Percentiles rank a stretch among this genome's conserved stretches.
Evolutionary conservation across 2,329 filamentous ascomycete species (phyloP).

Genomic region (Blastomyces parvus): DNA sequence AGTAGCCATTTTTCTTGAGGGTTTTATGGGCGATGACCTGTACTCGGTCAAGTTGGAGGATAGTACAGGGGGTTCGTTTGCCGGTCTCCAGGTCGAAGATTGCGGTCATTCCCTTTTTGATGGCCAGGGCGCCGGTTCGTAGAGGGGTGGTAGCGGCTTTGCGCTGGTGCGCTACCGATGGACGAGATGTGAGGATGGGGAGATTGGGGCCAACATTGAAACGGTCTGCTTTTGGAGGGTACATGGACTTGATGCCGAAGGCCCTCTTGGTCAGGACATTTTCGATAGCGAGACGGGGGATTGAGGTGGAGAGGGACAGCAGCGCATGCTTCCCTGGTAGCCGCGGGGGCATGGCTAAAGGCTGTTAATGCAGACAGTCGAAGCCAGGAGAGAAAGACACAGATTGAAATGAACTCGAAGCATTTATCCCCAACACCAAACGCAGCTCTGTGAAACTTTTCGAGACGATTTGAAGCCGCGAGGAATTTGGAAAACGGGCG

Average conservation of each 20-base stretch:
- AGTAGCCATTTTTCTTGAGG: conserved; percentile 72
- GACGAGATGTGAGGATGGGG: conserved; percentile 46
- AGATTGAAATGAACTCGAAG: neutral
- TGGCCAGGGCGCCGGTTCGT: conserved; percentile 71
- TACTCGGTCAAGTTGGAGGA: conserved; percentile 85
- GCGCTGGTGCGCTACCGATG: conserved; percentile 50
- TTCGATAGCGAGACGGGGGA: conserved; percentile 2
- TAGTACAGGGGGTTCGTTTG: conserved; percentile 72
- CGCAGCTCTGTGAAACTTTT: neutral
- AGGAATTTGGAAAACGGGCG: neutral
- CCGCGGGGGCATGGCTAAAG: conserved; percentile 28
- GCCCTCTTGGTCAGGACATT: conserved; percentile 24
- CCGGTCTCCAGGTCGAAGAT: conserved; percentile 70
- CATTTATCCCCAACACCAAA: neutral
- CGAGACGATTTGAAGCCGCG: neutral
- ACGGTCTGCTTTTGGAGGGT: conserved; percentile 42
- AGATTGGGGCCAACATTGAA: conserved; percentile 46
- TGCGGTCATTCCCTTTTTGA: conserved; percentile 94
- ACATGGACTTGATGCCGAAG: conserved; percentile 51
- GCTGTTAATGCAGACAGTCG: conserved; percentile 4
- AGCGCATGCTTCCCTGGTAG: conserved; percentile 25
- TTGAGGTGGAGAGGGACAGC: conserved; percentile 21
- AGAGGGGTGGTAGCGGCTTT: conserved; percentile 50
- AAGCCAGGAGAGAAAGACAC: neutral
- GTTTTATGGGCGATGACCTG: conserved; percentile 87